These are phyloP conservation scores for Calocera cornea DNA, from an alignment of 768 basidiomycete genomes.

Conservation along the genomic window DNA sequence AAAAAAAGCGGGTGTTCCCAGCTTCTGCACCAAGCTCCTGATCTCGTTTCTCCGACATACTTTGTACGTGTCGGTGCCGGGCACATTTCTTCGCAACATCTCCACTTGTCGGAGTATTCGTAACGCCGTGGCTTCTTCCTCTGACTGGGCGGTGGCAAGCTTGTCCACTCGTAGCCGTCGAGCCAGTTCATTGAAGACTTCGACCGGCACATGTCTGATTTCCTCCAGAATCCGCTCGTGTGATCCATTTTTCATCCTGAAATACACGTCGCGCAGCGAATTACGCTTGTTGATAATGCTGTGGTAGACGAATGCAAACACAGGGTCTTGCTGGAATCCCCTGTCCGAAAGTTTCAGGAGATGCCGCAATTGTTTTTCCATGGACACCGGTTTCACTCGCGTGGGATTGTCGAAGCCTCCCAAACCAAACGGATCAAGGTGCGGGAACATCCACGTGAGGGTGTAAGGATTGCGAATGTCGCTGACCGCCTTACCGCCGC, in stretches of 20 bases:
- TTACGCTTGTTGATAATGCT: too few species aligned
- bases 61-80: conserved; percentile 23
- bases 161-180: background rate
- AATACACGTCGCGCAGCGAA: too few species aligned
- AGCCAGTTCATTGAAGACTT: background rate
- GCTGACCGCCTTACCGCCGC: background rate
- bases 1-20: conserved; percentile 31
- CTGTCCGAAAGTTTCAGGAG: too few species aligned
- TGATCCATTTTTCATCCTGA: too few species aligned
- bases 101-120: background rate
- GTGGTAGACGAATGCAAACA: too few species aligned
- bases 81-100: conserved; percentile 5
- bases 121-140: background rate
- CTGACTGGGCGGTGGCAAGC: background rate
- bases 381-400: too few species aligned
- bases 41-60: conserved; percentile 30
- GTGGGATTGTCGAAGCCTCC: background rate
- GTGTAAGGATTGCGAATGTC: background rate
- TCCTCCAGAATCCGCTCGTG: background rate
- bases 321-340: too few species aligned
- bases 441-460: background rate
- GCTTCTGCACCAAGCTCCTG: conserved; percentile 21
- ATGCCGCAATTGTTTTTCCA: too few species aligned
- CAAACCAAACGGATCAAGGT: background rate
- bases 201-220: background rate